A percentile compares a stretch with the other conserved stretches of the same genome.
phyloP scores from a whole-genome alignment of 345 rosid genomes.

The Rhodamnia rubescens region DNA sequence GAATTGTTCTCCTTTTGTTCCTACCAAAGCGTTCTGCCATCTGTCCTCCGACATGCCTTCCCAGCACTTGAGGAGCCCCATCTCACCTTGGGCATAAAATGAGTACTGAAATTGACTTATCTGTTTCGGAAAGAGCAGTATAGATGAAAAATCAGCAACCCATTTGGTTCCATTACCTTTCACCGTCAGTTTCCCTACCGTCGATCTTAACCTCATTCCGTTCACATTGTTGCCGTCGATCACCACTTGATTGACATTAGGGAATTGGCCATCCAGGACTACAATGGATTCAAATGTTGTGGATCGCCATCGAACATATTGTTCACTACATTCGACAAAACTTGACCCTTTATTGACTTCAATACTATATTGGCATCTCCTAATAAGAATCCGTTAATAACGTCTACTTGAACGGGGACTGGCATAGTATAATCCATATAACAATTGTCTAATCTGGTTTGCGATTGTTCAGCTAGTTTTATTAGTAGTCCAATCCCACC shows the following conservation, averaged over 20 bases:
- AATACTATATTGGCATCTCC: slow-evolving; percentile 48
- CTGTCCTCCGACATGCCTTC: too few species aligned
- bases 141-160: slow-evolving; percentile 47
- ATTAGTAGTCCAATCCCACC: slow-evolving; percentile 59
- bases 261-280: slow-evolving; percentile 40
- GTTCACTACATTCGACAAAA: slow-evolving; percentile 29
- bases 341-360: slow-evolving; percentile 30
- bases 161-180: slow-evolving; percentile 47
- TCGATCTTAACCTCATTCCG: slow-evolving; percentile 55
- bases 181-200: slow-evolving; percentile 28
- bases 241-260: slow-evolving; percentile 41
- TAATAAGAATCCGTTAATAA: too few species aligned
- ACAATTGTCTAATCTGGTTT: slow-evolving; percentile 55
- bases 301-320: slow-evolving; percentile 43
- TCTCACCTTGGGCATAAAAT: slow-evolving; percentile 11
- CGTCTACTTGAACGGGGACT: slow-evolving; percentile 56
- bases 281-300: slow-evolving; percentile 24
- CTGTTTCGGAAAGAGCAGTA: slow-evolving; percentile 50
- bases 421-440: slow-evolving; percentile 60
- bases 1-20: too few species aligned
- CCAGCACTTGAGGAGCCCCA: slow-evolving; percentile 3
- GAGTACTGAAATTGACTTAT: slow-evolving; percentile 52
- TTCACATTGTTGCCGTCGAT: slow-evolving; percentile 39
- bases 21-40: too few species aligned
- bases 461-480: slow-evolving; percentile 11